These are phyloP conservation scores for Picea abies DNA, from an alignment of 83 land plant species.

Conservation along the genomic window DNA sequence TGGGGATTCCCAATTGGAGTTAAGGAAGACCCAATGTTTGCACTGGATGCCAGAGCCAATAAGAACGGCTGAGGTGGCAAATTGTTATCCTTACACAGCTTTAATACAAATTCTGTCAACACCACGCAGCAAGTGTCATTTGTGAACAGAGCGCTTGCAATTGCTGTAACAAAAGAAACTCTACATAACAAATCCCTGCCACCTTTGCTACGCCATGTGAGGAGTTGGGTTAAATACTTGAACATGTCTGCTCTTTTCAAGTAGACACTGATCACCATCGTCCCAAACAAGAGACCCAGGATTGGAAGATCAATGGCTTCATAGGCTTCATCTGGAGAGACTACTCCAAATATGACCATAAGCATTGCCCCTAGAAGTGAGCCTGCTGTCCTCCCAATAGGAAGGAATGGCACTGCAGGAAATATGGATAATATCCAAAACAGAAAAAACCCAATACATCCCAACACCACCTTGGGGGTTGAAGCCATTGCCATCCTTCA, in stretches of 20 bases:
- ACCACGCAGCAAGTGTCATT: slow-evolving; percentile 82
- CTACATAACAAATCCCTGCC: slow-evolving; percentile 69
- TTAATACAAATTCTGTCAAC: slow-evolving; percentile 74
- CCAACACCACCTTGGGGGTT: slow-evolving; percentile 45
- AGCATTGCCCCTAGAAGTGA: slow-evolving; percentile 75
- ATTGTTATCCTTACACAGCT: slow-evolving; percentile 66
- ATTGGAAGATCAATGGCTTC: slow-evolving; percentile 71
- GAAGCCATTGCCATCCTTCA: slow-evolving; percentile 43
- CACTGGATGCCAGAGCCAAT: slow-evolving; percentile 81
- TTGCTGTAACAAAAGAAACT: slow-evolving; percentile 68
- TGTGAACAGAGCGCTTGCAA: slow-evolving; percentile 82
- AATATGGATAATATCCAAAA: slow-evolving; percentile 84
- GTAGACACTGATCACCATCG: slow-evolving; percentile 74
- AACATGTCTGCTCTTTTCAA: slow-evolving; percentile 74
- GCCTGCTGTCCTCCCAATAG: slow-evolving; percentile 81
- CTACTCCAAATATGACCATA: slow-evolving; percentile 68
- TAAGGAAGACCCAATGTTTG: slow-evolving; percentile 82
- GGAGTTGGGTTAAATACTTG: slow-evolving; percentile 53
- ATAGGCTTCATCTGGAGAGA: slow-evolving; percentile 67
- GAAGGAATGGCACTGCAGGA: slow-evolving; percentile 76
- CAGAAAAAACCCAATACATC: slow-evolving; percentile 57
- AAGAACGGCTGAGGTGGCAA: slow-evolving; percentile 73
- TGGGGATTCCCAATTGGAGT: slow-evolving; percentile 91
- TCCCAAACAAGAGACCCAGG: slow-evolving; percentile 72
- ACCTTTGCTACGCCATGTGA: slow-evolving; percentile 75